phyloP scores from a whole-genome alignment of 371 early-diverging fungal species.

The Mortierella sp. region DNA sequence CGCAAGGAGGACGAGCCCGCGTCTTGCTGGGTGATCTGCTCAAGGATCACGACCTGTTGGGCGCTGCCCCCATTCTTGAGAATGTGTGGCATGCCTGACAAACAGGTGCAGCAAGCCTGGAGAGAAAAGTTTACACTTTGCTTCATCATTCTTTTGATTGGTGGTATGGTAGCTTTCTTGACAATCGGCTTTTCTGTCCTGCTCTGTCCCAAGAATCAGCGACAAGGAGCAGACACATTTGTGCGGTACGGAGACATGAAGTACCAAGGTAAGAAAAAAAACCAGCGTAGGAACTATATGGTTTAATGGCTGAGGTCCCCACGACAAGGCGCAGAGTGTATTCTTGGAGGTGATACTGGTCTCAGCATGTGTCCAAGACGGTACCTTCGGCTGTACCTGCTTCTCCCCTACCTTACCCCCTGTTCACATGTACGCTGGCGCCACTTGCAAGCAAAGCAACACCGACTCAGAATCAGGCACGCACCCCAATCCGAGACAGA shows the following conservation, averaged over 20 bases:
- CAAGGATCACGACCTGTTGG: constrained; percentile 83
- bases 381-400: no score
- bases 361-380: no score
- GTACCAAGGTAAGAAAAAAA: constrained; percentile 31
- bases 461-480: no score
- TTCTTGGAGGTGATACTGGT: no score
- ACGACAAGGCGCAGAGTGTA: no score
- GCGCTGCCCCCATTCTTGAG: constrained; percentile 74
- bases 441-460: no score
- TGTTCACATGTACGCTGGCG: no score
- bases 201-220: constrained; percentile 61
- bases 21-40: constrained; percentile 83
- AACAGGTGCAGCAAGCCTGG: constrained; percentile 79
- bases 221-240: constrained; percentile 42
- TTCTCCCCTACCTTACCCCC: no score
- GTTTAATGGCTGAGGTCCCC: no score
- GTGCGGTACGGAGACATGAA: constrained; percentile 36
- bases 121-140: constrained; percentile 92
- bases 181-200: constrained; percentile 69
- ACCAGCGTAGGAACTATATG: no score
- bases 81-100: constrained; percentile 37
- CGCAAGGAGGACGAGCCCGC: constrained; percentile 65
- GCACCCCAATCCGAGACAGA: no score
- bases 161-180: constrained; percentile 71
- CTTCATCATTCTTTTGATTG: constrained; percentile 74